Conservation (phyloP, 2,329 filamentous ascomycete genomes). For the Trichoderma harzianum region DNA sequence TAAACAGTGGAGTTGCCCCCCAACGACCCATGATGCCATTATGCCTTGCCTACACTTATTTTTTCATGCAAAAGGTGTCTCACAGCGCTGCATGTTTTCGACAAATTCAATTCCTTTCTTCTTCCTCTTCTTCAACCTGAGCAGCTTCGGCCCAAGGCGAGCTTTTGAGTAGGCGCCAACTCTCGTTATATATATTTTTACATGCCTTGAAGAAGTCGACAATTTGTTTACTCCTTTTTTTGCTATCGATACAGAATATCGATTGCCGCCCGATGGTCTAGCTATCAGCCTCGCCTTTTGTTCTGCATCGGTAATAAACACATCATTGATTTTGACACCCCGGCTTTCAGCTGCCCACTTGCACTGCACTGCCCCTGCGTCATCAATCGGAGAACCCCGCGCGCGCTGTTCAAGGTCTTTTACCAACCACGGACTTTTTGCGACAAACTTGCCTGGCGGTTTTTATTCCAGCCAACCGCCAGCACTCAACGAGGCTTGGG, state of each 20-base stretch:
- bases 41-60: not conserved
- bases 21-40: not conserved
- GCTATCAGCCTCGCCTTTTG: not conserved
- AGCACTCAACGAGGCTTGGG: not conserved
- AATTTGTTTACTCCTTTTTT: not conserved
- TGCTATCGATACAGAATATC: not conserved
- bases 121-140: not conserved
- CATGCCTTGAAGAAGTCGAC: not conserved
- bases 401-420: not conserved
- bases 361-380: not conserved
- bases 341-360: not conserved
- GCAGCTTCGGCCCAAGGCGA: not conserved
- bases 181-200: not conserved
- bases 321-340: not conserved
- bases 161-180: not conserved
- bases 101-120: not conserved
- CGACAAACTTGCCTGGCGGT: not conserved
- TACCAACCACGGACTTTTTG: not conserved
- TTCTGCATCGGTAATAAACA: constrained; percentile 1
- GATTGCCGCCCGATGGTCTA: not conserved
- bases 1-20: constrained; percentile 10
- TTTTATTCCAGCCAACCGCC: not conserved
- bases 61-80: constrained; percentile 16
- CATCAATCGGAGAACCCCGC: constrained; percentile 6
- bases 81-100: not conserved